phyloP scores from a whole-genome alignment of 306 rosid species.

The Gastrolobium bilobum region DNA sequence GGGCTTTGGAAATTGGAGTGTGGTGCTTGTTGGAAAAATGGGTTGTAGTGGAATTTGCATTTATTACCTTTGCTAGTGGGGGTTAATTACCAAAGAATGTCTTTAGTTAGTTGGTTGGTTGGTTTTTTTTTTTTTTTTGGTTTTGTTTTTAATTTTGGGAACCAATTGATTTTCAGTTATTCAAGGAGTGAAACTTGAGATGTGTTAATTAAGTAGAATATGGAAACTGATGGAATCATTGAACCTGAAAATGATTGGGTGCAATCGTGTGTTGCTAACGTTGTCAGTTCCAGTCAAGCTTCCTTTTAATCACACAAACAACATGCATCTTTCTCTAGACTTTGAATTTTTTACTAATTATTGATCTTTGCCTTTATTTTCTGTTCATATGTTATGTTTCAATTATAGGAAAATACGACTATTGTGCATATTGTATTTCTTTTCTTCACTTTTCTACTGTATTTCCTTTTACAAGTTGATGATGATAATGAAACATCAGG shows the following conservation, averaged over 20 bases:
- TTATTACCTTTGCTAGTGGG: conserved; percentile 44
- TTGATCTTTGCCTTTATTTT: conserved; percentile 38
- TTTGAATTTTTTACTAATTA: conserved; percentile 43
- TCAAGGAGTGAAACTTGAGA: conserved; percentile 45
- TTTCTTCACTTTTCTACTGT: conserved; percentile 24
- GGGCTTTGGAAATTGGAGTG: conserved; percentile 46
- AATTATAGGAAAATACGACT: conserved; percentile 27
- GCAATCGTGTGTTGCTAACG: conserved; percentile 40
- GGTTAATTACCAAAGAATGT: conserved; percentile 40
- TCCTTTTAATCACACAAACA: conserved; percentile 48
- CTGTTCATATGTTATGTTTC: conserved; percentile 36
- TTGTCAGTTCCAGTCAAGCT: conserved; percentile 46
- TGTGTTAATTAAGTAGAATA: conserved; percentile 41
- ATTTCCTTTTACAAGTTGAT: conserved; percentile 42
- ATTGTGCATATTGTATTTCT: conserved; percentile 32
- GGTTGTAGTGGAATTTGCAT: conserved; percentile 47
- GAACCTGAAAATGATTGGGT: conserved; percentile 49
- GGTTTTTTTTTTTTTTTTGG: background rate
- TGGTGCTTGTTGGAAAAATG: conserved; percentile 38
- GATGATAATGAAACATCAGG: conserved; percentile 39
- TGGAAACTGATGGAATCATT: conserved; percentile 53
- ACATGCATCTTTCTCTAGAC: conserved; percentile 38
- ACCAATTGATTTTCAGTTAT: conserved; percentile 40
- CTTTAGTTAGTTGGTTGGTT: conserved; percentile 47
- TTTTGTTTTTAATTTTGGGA: background rate